These are phyloP conservation scores for Lachnellula arida DNA, from an alignment of 2,329 filamentous ascomycete species.

Conservation along the genomic window DNA sequence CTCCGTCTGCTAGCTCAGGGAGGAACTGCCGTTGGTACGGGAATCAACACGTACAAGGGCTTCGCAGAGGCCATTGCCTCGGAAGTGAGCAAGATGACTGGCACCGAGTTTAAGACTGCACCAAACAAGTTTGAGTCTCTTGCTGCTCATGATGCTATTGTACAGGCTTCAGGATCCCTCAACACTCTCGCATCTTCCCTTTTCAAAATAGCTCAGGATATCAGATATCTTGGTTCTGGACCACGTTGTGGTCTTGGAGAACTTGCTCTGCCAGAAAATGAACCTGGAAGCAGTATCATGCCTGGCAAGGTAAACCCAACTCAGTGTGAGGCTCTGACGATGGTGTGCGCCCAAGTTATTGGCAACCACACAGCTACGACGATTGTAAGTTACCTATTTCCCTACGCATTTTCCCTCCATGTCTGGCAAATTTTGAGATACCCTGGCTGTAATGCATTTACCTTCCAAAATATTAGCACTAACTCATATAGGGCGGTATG, in stretches of 20 bases:
- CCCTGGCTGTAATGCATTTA: background rate
- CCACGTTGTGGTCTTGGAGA: slow-evolving; percentile 95
- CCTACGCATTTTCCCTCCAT: background rate
- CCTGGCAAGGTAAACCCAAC: slow-evolving; percentile 99
- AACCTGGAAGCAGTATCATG: slow-evolving; percentile 98
- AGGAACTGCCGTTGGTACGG: slow-evolving; percentile 93
- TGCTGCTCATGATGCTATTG: slow-evolving; percentile 90
- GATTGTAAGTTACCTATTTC: slow-evolving; percentile 40
- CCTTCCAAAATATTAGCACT: background rate
- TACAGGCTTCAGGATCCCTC: slow-evolving; percentile 87
- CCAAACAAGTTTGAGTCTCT: slow-evolving; percentile 99
- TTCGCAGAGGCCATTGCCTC: slow-evolving; percentile 91
- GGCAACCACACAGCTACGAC: slow-evolving; percentile 93
- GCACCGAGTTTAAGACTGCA: slow-evolving; percentile 88
- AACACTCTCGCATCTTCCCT: slow-evolving; percentile 90
- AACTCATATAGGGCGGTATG: slow-evolving; percentile 62
- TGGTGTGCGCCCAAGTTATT: slow-evolving; percentile 97
- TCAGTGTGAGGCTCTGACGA: slow-evolving; percentile 95
- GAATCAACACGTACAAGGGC: slow-evolving; percentile 94
- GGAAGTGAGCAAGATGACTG: slow-evolving; percentile 89
- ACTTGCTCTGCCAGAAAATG: slow-evolving; percentile 91
- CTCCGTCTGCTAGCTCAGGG: slow-evolving; percentile 87
- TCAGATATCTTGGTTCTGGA: slow-evolving; percentile 93
- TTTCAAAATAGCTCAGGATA: slow-evolving; percentile 97
- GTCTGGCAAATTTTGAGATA: background rate